Evolutionary conservation across 257 asterid species (phyloP), one percentile per base, ranked within the genome.

Genomic region (Thymus mandschuricus): DNA sequence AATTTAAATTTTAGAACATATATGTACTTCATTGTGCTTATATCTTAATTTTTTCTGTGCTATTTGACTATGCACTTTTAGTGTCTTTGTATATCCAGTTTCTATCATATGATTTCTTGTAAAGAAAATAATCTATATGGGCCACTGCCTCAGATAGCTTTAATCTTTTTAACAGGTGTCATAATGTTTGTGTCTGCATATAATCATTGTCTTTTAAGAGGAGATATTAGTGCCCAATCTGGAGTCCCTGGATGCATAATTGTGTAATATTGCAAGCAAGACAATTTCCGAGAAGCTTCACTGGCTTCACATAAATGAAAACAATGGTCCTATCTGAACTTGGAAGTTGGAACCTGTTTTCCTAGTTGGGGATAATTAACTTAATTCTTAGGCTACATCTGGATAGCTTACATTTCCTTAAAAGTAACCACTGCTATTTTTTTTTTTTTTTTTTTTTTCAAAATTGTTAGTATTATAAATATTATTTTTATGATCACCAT

Each of bases 121-220:
- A 28, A 41, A 30, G 49, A 58, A 60, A 55, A 38, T 2, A 38
- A 38, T 5, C 41, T 38, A 38, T 38, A 38, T 38, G 41, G 7
- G 48, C 43, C 31, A 29, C 57, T 59, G 34, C 68, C 33, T 46
- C n/a, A 33, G 27, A 34, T 55, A 27, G 49, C 56, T 59, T 69
- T 51, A 72, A 52, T 41, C 65, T 56, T 64, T 73, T 51, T 75
- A 52, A 54, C 60, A 40, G 58, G 50, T 46, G 3, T 69, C 56
- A 64, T 45, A 58, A 56, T 49, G 45, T 70, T 55, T 62, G 46
- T 34, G 38, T 74, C 44, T 31, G 41, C 48, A 55, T 60, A 60
- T 33, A 12, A 54, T 73, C 35, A n/a, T 45, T 63, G 8, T 58
- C n/a, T 27, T 30, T 10, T 73, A 34, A 52, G 43, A 43, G 35